Evolutionary conservation across 768 basidiomycete genomes (phyloP), one percentile per base, ranked within the genome.

Genomic region (Hemileccinum rubropunctum): DNA sequence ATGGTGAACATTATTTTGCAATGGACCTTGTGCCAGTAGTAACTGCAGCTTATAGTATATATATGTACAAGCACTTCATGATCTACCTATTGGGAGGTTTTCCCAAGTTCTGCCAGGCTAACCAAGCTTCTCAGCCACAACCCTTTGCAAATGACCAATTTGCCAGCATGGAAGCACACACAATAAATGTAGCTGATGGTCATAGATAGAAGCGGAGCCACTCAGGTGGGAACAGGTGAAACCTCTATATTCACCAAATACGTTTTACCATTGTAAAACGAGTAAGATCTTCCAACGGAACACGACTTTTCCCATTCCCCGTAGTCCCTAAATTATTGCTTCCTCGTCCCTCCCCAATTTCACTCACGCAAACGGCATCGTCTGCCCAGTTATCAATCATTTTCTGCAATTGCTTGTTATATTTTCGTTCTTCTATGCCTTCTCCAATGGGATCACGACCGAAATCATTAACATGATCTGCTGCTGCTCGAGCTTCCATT

Each of bases 241-340:
- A n/a, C n/a, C n/a, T n/a, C n/a, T 35, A 35, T 17, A 42, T 41
- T 54, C 33, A 85, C 81, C 81, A 95, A 39, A 95, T 95, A 45
- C 91, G 77, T 64, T 95, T 95, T 40, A 95, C 88, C 94, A 98
- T 98, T 17, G 93, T 95, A 74, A 89, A 98, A 48, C 94, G 71
- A 30, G 91, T 95, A 42, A 98, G 77, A 62, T 95, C 91, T 65
- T 97, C 93, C 43, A 98, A 68, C 51, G 82, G 81, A 49, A 90
- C 77, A 40, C 83, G 74, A 49, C 79, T 84, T 48, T 58, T 71
- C 15, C 51, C 64, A 17, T 62, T 66, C 13, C 60, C 60, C 20
- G 33, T 35, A 60, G 60, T 57, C 65, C 66, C 56, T 26, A 27
- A 57, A 33, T 52, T 55, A 20, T 1, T 33, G 1, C n/a, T 40